Evolutionary conservation across 257 asterid genomes (phyloP), one percentile per base, ranked within the genome.

Genomic region (Marsdenia floribunda): DNA sequence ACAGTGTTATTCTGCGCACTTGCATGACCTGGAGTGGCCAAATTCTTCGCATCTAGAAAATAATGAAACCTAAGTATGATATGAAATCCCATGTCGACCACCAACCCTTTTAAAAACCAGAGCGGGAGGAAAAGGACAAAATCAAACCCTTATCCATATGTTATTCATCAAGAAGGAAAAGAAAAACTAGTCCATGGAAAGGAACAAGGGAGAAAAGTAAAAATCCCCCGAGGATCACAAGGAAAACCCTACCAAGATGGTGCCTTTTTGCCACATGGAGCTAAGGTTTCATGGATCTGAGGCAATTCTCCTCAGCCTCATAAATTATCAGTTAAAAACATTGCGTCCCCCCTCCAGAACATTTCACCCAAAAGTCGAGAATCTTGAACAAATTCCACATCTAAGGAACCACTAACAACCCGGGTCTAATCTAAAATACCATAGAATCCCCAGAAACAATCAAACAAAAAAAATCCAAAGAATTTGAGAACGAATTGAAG

Each of bases 251-350:
- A 75, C 13, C 77, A 83, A 80, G 88, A 78, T 82, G 46, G 37
- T 15, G 78, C 77, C 89, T 89, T 88, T 84, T 85, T 74, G 89
- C 82, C 90, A 87, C 88, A 79, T 87, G 93, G 83, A 79, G 83
- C 70, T 79, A 80, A 74, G 84, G 84, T 89, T 87, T 86, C 96
- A 84, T 82, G 93, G 93, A 90, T 90, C 91, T 81, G 72, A 90
- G 90, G 88, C 77, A 88, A 90, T 78, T 80, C 89, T 24, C 78
- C 86, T 81, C 84, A 80, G 81, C 93, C 94, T 81, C 89, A 60
- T 49, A 79, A 87, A 85, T 68, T 61, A 73, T 65, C 19, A 46
- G 49, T 82, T 68, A 72, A 54, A 65, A 24, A 80, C 47, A 68
- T 44, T 71, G 19, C 59, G 66, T 73, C 46, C 73, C 75, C 68